Percentiles rank a stretch among this genome's conserved stretches.
Conservation (phyloP, 352 stramenopile species). For the Phytophthora sp. region DNA sequence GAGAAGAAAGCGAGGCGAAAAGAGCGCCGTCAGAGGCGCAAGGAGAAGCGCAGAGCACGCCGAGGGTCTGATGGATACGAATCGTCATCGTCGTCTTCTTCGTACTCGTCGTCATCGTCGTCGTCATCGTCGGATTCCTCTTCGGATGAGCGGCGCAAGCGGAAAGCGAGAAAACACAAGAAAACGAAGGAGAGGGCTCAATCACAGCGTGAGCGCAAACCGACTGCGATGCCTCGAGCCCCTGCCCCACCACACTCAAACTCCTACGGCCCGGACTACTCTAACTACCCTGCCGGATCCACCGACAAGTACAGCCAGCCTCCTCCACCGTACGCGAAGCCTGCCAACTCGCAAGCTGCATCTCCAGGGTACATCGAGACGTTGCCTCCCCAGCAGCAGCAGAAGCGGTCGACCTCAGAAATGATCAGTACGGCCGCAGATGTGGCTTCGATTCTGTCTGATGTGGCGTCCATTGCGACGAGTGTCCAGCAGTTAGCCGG, state of each 20-base stretch:
- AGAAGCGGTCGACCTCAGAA: constrained; percentile 25
- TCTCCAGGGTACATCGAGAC: constrained; percentile 20
- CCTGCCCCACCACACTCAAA: constrained; percentile 10
- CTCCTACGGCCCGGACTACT: constrained; percentile 30
- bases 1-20: constrained; percentile 30
- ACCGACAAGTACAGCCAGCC: constrained; percentile 8
- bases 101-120: constrained; percentile 15
- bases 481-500: constrained; percentile 30
- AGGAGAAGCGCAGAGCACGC: constrained; percentile 31
- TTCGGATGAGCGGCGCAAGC: constrained; percentile 32
- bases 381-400: constrained; percentile 20
- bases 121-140: constrained; percentile 32
- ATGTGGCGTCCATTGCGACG: constrained; percentile 28
- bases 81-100: constrained; percentile 26
- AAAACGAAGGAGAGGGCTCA: constrained; percentile 26
- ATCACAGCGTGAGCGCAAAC: constrained; percentile 21
- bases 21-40: constrained; percentile 29
- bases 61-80: constrained; percentile 18
- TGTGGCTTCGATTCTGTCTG: constrained; percentile 27
- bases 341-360: constrained; percentile 6
- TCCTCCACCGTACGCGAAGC: constrained; percentile 7
- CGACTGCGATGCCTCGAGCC: constrained; percentile 5
- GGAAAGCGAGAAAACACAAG: constrained; percentile 40
- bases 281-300: not conserved
- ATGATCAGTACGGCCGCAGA: constrained; percentile 30